Evolutionary conservation across 2,329 filamentous ascomycete genomes (phyloP).

Genomic region (Alternaria viburni): DNA sequence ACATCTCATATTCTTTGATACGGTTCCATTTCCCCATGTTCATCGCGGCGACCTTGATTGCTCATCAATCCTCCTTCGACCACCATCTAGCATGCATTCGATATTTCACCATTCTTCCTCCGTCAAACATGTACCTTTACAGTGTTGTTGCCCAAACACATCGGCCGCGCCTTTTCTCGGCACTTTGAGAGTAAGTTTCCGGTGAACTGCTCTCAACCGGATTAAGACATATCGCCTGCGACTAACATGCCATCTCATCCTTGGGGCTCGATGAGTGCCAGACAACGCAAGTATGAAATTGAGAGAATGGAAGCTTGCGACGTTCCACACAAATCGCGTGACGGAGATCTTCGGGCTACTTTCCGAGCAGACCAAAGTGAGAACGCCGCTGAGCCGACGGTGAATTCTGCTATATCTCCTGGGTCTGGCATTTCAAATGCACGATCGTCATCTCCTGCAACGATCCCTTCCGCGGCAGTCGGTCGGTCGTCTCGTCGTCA

Average conservation of each 20-base stretch:
- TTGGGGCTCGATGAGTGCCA: neutral
- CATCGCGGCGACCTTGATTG: neutral
- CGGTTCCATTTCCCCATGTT: neutral
- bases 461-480: too few relatives aligned
- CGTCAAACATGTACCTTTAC: neutral
- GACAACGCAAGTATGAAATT: neutral
- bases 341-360: neutral
- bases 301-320: neutral
- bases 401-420: too few relatives aligned
- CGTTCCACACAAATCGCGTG: neutral
- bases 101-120: neutral
- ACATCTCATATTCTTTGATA: too few relatives aligned
- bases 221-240: neutral
- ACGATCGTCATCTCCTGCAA: neutral
- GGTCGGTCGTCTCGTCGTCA: neutral
- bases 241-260: neutral
- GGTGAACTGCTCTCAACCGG: neutral
- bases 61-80: neutral
- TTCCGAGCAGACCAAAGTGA: neutral
- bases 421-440: too few relatives aligned
- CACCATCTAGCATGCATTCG: neutral
- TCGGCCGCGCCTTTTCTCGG: neutral
- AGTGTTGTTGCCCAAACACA: neutral
- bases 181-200: neutral
- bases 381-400: too few relatives aligned